phyloP scores from a whole-genome alignment of 2,329 filamentous ascomycete species.

The Colletotrichum lentis region DNA sequence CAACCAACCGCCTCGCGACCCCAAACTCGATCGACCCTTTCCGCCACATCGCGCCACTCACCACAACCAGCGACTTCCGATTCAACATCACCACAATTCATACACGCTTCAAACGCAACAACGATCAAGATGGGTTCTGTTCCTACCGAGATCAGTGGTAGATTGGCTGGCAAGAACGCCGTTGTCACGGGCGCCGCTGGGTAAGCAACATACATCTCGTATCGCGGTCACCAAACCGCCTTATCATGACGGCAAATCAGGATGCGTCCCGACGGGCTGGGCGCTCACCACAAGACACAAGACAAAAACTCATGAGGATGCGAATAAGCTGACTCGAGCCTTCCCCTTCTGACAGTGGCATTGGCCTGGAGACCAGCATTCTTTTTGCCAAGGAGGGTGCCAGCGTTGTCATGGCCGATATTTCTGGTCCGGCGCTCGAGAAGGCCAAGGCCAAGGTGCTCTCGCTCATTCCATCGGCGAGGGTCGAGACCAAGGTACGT shows the following conservation, averaged over 20 bases:
- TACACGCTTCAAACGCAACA: background rate
- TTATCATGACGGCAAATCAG: slow-evolving; percentile 18
- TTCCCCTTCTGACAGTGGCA: slow-evolving; percentile 68
- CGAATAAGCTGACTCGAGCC: slow-evolving; percentile 29
- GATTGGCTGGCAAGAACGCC: slow-evolving; percentile 68
- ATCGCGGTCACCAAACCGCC: slow-evolving; percentile 14
- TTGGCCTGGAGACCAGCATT: slow-evolving; percentile 90
- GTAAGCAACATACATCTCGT: slow-evolving; percentile 60
- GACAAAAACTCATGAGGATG: background rate
- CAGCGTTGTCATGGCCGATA: slow-evolving; percentile 84
- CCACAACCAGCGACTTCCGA: background rate
- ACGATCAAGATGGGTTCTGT: slow-evolving; percentile 42
- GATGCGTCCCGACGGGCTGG: slow-evolving; percentile 14
- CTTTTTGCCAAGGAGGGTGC: slow-evolving; percentile 91
- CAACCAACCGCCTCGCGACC: background rate
- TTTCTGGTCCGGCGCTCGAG: slow-evolving; percentile 79
- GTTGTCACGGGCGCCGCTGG: slow-evolving; percentile 86
- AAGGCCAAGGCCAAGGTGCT: slow-evolving; percentile 79
- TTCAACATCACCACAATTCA: slow-evolving; percentile 14
- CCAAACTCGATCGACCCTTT: slow-evolving; percentile 14
- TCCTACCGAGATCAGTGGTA: slow-evolving; percentile 51
- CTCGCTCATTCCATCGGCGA: slow-evolving; percentile 71
- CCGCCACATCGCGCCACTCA: slow-evolving; percentile 11
- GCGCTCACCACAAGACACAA: slow-evolving; percentile 10
- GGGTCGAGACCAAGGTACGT: slow-evolving; percentile 67